Percentiles rank a stretch among this genome's conserved stretches.
Evolutionary conservation across 2,329 filamentous ascomycete genomes (phyloP).

Genomic region (Fusarium pseudograminearum): DNA sequence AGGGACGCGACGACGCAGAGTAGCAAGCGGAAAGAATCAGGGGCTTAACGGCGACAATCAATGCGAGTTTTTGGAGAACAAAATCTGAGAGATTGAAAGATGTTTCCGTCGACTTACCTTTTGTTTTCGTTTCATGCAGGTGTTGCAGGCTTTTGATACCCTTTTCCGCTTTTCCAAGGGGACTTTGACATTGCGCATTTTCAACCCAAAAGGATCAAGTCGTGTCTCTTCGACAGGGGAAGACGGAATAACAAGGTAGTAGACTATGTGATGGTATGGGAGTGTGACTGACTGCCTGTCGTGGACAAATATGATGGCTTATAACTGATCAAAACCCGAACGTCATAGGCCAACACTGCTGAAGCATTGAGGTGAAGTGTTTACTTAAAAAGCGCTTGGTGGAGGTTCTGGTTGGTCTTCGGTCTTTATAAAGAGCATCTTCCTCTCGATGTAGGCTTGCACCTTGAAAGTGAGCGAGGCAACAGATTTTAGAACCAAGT

Average conservation of each 20-base stretch:
- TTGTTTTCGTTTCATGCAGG: conserved; percentile 75
- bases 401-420: neutral
- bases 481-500: neutral
- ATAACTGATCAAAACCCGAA: neutral
- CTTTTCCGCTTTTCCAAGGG: conserved; percentile 71
- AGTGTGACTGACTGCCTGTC: neutral
- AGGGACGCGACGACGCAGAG: neutral
- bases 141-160: conserved; percentile 72
- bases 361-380: neutral
- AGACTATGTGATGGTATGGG: neutral
- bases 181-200: conserved; percentile 67
- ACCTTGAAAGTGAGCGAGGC: neutral
- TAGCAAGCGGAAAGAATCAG: neutral
- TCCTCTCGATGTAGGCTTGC: neutral
- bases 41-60: neutral
- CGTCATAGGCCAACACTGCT: neutral
- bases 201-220: conserved; percentile 20
- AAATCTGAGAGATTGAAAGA: neutral
- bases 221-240: neutral
- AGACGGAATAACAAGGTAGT: neutral
- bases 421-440: neutral
- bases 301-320: neutral
- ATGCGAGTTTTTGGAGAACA: neutral
- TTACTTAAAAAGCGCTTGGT: neutral
- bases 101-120: conserved; percentile 63